Evolutionary conservation across 2,329 filamentous ascomycete species (phyloP).

Genomic region (Talaromyces sp.): DNA sequence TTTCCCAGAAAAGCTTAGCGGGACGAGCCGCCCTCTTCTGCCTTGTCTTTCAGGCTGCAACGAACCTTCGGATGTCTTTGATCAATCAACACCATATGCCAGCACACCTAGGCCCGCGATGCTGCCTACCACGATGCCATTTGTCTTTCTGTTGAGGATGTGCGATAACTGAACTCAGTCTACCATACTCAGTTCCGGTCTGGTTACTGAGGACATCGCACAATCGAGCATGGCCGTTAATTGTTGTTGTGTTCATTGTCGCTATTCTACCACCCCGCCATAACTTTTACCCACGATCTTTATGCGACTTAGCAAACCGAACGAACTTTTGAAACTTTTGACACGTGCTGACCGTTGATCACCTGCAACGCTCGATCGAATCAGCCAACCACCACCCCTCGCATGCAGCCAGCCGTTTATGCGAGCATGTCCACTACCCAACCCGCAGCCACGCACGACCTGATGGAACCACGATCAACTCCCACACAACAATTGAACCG

Average conservation of each 20-base stretch:
- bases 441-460: constrained; percentile 24
- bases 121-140: not conserved
- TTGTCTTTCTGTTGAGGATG: not conserved
- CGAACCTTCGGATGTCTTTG: not conserved
- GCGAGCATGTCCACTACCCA: constrained; percentile 31
- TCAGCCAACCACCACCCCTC: not conserved
- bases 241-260: not conserved
- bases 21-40: not conserved
- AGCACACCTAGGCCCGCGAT: no score
- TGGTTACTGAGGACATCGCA: not conserved
- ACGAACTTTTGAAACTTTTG: not conserved
- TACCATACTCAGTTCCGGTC: not conserved
- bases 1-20: not conserved
- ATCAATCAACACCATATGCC: not conserved
- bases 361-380: not conserved
- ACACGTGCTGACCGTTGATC: not conserved
- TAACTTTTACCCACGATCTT: not conserved
- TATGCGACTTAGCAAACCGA: not conserved
- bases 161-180: not conserved
- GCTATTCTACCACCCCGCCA: not conserved
- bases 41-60: not conserved
- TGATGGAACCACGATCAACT: constrained; percentile 24
- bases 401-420: not conserved
- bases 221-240: constrained; percentile 1
- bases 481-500: constrained; percentile 35